phyloP scores from a whole-genome alignment of 1,284 basidiomycete species.

The Trichosporon sp. region DNA sequence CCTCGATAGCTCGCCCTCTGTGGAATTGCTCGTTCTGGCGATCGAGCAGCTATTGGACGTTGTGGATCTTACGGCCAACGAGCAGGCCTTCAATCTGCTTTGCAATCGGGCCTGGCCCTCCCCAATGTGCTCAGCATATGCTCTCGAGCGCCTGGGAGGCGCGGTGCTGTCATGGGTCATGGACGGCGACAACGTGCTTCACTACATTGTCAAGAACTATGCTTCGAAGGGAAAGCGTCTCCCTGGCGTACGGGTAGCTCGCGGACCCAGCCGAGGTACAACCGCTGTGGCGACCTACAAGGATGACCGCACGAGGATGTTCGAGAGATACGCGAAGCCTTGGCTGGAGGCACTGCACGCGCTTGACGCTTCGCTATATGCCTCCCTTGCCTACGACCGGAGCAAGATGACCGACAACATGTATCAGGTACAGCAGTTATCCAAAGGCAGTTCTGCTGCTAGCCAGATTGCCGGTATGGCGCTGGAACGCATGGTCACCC shows the following conservation, averaged over 20 bases:
- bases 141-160: constrained; percentile 47
- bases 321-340: constrained; percentile 56
- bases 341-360: constrained; percentile 66
- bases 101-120: constrained; percentile 66
- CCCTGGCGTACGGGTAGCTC: constrained; percentile 60
- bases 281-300: constrained; percentile 51
- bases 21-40: constrained; percentile 64
- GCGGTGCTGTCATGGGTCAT: constrained; percentile 52
- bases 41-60: constrained; percentile 68
- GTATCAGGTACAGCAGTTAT: constrained; percentile 11
- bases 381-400: constrained; percentile 38
- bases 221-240: constrained; percentile 45
- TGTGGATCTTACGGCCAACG: constrained; percentile 66
- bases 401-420: constrained; percentile 23
- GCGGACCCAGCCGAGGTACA: constrained; percentile 55
- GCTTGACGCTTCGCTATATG: constrained; percentile 54
- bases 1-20: constrained; percentile 64
- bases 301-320: constrained; percentile 61
- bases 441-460: constrained; percentile 18
- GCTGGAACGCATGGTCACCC: constrained; percentile 28
- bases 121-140: constrained; percentile 65
- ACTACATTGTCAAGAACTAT: constrained; percentile 35
- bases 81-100: constrained; percentile 64
- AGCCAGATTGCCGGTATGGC: constrained; percentile 30
- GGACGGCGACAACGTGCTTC: constrained; percentile 52